A percentile compares a stretch with the other conserved stretches of the same genome.
phyloP scores from a whole-genome alignment of 2,329 filamentous ascomycete genomes.

The Hypoxylon sp. region DNA sequence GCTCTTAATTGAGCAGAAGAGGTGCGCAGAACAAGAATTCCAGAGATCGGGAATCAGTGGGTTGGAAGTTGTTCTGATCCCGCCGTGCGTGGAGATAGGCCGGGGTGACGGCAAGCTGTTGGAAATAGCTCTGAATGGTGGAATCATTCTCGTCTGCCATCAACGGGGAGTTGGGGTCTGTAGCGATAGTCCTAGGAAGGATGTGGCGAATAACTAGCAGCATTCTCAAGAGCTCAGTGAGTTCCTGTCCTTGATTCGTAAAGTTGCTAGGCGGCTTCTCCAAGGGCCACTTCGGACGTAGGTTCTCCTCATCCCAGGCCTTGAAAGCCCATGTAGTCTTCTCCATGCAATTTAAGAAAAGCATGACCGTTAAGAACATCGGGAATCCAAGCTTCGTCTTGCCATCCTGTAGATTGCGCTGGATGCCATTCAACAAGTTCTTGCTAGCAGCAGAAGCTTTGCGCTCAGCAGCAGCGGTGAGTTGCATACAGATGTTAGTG shows the following conservation, averaged over 20 bases:
- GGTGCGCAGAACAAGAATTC: slow-evolving; percentile 63
- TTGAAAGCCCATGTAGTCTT: slow-evolving; percentile 79
- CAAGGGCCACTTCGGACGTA: slow-evolving; percentile 73
- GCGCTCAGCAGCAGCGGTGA: slow-evolving; percentile 75
- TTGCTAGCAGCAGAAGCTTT: slow-evolving; percentile 73
- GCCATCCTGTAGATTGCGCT: slow-evolving; percentile 72
- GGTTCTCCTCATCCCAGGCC: slow-evolving; percentile 74
- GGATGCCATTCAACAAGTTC: slow-evolving; percentile 71
- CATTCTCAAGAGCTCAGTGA: slow-evolving; percentile 73
- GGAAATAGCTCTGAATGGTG: slow-evolving; percentile 66
- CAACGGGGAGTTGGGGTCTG: slow-evolving; percentile 64
- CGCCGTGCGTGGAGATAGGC: slow-evolving; percentile 62
- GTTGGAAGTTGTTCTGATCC: slow-evolving; percentile 67
- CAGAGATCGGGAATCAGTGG: slow-evolving; percentile 63
- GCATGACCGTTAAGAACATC: slow-evolving; percentile 73
- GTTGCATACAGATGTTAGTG: slow-evolving; percentile 73
- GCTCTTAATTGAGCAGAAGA: slow-evolving; percentile 55
- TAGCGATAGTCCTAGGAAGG: slow-evolving; percentile 66
- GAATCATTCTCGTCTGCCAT: slow-evolving; percentile 64
- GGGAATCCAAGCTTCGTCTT: slow-evolving; percentile 72
- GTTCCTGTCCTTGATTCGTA: slow-evolving; percentile 70
- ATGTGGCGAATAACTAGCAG: slow-evolving; percentile 72
- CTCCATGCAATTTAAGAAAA: slow-evolving; percentile 76
- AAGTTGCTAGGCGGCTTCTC: slow-evolving; percentile 70
- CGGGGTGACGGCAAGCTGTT: slow-evolving; percentile 68